Evolutionary conservation across 2,329 filamentous ascomycete species (phyloP).

Genomic region (Hymenoscyphus fructigenus): DNA sequence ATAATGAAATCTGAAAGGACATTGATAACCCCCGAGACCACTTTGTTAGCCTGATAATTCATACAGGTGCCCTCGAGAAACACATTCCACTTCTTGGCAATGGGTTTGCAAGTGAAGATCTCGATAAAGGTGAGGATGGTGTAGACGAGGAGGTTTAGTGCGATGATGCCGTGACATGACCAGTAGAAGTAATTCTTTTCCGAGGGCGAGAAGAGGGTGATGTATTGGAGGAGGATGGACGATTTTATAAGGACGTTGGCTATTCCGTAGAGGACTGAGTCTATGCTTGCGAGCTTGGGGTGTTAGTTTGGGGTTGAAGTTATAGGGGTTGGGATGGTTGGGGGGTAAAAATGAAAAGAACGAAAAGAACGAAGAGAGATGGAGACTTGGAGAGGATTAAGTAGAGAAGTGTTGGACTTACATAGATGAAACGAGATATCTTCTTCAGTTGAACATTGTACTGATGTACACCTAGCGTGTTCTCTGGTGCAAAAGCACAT

Average conservation of each 20-base stretch:
- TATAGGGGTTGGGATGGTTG: not conserved
- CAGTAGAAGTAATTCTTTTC: not conserved
- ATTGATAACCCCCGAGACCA: not conserved
- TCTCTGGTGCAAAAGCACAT: not conserved
- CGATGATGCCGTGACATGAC: not conserved
- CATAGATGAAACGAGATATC: not conserved
- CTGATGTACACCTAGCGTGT: not conserved
- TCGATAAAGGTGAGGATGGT: not conserved
- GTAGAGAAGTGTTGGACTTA: not conserved
- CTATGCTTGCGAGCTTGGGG: not conserved
- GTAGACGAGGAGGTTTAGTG: not conserved
- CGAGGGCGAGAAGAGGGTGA: not conserved
- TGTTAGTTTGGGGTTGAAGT: not conserved
- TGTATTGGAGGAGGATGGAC: slow-evolving; percentile 5
- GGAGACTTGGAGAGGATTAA: not conserved
- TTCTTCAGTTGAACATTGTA: not conserved
- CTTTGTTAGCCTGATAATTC: not conserved
- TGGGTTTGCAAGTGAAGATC: not conserved
- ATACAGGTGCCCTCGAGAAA: not conserved
- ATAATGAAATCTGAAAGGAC: not conserved
- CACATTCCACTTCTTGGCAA: not conserved
- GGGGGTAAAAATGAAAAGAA: not conserved
- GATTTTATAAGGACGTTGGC: not conserved
- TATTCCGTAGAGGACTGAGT: not conserved
- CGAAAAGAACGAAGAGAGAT: not conserved